Percentiles rank a stretch among this genome's conserved stretches.
These are phyloP conservation scores for Echria macrotheca DNA, from an alignment of 495 filamentous ascomycete species.

Conservation along the genomic window DNA sequence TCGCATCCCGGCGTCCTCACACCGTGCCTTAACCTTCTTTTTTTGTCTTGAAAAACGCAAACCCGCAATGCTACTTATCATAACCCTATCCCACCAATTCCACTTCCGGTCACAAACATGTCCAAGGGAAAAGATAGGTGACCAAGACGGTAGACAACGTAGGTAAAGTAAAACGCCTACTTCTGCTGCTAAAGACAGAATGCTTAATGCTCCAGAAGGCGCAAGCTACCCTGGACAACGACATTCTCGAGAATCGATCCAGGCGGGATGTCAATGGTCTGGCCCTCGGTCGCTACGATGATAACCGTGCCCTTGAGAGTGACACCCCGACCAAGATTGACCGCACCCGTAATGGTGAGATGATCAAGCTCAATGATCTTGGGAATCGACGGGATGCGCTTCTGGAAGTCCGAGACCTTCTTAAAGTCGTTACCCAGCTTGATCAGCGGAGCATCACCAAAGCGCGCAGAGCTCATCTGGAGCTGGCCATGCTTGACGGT, in stretches of 20 bases:
- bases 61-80: too few species aligned
- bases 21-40: too few species aligned
- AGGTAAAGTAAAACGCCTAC: too few species aligned
- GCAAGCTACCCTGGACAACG: conserved; percentile 95
- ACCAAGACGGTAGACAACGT: too few species aligned
- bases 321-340: conserved; percentile 92
- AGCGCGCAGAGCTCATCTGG: conserved; percentile 89
- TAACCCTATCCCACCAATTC: too few species aligned
- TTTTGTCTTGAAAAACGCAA: too few species aligned
- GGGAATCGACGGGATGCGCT: conserved; percentile 91
- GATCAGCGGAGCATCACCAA: conserved; percentile 97
- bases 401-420: conserved; percentile 99
- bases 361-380: conserved; percentile 98
- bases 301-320: conserved; percentile 99
- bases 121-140: too few species aligned
- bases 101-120: too few species aligned
- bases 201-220: conserved; percentile 82
- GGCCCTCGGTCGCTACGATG: conserved; percentile 95
- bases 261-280: conserved; percentile 95
- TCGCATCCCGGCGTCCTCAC: too few species aligned
- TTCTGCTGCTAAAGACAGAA: too few species aligned
- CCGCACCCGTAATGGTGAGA: conserved; percentile 92
- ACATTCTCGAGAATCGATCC: conserved; percentile 98
- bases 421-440: conserved; percentile 99
- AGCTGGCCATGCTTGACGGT: conserved; percentile 99